phyloP scores from a whole-genome alignment of 139 green algal genomes.

The Asterochloris sp. region DNA sequence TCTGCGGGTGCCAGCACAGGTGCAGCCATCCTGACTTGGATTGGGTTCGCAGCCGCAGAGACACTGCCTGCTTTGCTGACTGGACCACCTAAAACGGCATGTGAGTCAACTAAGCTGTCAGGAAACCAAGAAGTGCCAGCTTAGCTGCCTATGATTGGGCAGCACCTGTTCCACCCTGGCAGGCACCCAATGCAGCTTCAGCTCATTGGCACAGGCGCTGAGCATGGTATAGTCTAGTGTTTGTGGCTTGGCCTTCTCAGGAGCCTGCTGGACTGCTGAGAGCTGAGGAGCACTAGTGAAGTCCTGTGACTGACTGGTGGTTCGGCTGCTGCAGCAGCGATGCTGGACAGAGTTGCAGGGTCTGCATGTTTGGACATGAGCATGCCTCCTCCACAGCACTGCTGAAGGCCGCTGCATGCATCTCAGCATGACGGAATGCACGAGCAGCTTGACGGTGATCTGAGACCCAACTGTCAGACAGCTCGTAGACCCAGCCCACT shows the following conservation, averaged over 20 bases:
- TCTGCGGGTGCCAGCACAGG: constrained; percentile 67
- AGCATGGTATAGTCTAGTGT: constrained; percentile 61
- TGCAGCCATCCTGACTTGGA: constrained; percentile 59
- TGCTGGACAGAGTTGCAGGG: too few species aligned
- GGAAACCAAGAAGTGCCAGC: not conserved
- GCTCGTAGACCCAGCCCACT: too few species aligned
- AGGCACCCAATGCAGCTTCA: constrained; percentile 51
- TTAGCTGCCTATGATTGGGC: not conserved
- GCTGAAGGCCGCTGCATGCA: too few species aligned
- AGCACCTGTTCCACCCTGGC: constrained; percentile 56
- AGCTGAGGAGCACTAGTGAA: too few species aligned
- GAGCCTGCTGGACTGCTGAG: not conserved
- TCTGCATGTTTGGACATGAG: too few species aligned
- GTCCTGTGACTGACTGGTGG: not conserved
- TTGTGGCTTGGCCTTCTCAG: not conserved
- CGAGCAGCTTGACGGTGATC: too few species aligned
- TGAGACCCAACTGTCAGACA: too few species aligned
- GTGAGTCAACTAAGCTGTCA: not conserved
- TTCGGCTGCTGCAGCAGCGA: not conserved
- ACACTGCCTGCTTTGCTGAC: constrained; percentile 48
- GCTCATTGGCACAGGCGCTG: constrained; percentile 42
- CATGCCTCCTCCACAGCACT: too few species aligned
- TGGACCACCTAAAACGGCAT: constrained; percentile 49
- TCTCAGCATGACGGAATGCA: too few species aligned
- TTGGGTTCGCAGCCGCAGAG: constrained; percentile 45